Base-by-base conservation (phyloP, 371 early-diverging fungal species). In the Apophysomyces elegans region DNA sequence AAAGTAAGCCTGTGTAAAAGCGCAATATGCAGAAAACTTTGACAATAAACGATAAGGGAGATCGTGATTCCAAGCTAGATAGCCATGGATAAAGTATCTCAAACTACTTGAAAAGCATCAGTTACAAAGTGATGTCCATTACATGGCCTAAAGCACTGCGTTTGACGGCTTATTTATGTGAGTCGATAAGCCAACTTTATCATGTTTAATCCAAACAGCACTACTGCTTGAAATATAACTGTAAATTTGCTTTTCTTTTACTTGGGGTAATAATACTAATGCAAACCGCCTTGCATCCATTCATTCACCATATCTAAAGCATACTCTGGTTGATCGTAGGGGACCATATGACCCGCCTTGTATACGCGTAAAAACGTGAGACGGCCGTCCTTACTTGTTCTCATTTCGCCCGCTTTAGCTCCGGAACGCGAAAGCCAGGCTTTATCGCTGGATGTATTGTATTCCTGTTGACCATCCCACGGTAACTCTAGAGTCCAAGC, bases 271-370 rank as follows among this genome's bases (percentile, higher is more conserved):
- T 1, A 4, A 50, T 6, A 21, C 54, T 66, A 70, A 12, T 62
- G 45, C n/a, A 94, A 74, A 12, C 64, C 57, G 16, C 54, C 59
- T n/a, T 54, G 41, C 60, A 85, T 63, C 91, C 91, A 91, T 58
- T 71, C 72, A 72, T 84, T 84, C 75, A 91, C 78, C 80, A 91
- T 86, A 65, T 82, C 86, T 37, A 84, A 63, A 14, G 83, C 65
- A 59, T 74, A 70, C 16, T 66, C 76, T 38, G 87, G 87, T 67
- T 81, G 80, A 71, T 86, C 86, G 58, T 85, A 86, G 41, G 87
- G 86, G 26, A 83, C 88, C 95, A 96, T 95, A 73, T 97, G 98
- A 5, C 98, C 98, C 21, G 94, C 95, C 36, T 87, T 92, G 74
- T 87, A 95, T 1, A 93, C 83, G n/a, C 90, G 86, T 60, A 97